These are phyloP conservation scores for Lactarius trivialis DNA, from an alignment of 768 basidiomycete genomes.

Conservation along the genomic window DNA sequence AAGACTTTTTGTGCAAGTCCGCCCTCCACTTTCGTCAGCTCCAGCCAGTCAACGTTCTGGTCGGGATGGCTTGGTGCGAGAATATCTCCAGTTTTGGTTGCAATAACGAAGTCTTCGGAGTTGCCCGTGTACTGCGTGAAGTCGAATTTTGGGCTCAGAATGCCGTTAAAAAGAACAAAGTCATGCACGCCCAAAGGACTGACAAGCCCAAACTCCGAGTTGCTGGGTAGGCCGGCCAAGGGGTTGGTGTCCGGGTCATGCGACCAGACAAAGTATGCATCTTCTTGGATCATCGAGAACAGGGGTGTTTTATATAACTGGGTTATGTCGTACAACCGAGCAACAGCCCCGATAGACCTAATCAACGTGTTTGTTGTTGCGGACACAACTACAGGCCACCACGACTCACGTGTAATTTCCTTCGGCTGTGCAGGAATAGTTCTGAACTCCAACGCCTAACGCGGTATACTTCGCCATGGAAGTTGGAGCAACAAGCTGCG, in stretches of 20 bases:
- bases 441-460: slow-evolving; percentile 6
- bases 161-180: slow-evolving; percentile 1
- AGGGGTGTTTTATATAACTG: not conserved
- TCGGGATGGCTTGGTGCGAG: not conserved
- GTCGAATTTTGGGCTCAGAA: slow-evolving; percentile 8
- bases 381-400: not conserved
- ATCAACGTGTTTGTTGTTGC: not conserved
- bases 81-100: not conserved
- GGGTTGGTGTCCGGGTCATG: not conserved
- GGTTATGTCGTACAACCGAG: slow-evolving; percentile 16
- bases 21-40: not conserved
- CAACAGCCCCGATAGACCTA: slow-evolving; percentile 18
- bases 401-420: slow-evolving; percentile 12
- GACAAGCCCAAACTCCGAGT: not conserved
- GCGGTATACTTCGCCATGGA: not conserved
- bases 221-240: not conserved
- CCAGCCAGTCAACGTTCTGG: slow-evolving; percentile 16
- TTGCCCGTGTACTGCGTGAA: slow-evolving; percentile 11
- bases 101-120: slow-evolving; percentile 9
- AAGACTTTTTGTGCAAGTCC: slow-evolving; percentile 6
- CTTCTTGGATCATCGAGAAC: slow-evolving; percentile 1
- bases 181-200: slow-evolving; percentile 16
- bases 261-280: slow-evolving; percentile 3
- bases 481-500: not conserved
- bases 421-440: slow-evolving; percentile 5